phyloP scores from a whole-genome alignment of 2,329 filamentous ascomycete genomes.

The Bipolaris cookei region DNA sequence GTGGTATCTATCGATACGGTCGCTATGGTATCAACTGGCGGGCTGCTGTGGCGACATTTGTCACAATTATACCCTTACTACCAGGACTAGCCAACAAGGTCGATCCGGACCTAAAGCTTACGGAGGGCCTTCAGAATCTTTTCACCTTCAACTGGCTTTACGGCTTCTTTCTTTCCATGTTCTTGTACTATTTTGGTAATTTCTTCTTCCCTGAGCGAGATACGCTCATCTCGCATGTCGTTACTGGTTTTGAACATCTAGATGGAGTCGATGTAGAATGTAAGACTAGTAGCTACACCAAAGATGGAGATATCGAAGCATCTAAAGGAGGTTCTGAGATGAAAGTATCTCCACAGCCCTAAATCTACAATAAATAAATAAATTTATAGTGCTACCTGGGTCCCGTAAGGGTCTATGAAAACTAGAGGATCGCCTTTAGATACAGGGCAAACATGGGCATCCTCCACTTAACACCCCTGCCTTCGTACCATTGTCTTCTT shows the following conservation, averaged over 20 bases:
- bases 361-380: no score
- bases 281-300: neutral
- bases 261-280: constrained; percentile 9
- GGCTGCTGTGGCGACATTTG: constrained; percentile 24
- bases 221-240: constrained; percentile 35
- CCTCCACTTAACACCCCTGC: no score
- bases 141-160: constrained; percentile 50
- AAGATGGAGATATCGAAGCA: no score
- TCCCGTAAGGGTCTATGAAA: no score
- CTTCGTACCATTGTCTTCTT: no score
- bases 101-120: constrained; percentile 25
- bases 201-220: constrained; percentile 43
- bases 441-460: no score
- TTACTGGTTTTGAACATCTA: constrained; percentile 13
- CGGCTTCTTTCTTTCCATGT: constrained; percentile 33
- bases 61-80: constrained; percentile 23
- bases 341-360: no score
- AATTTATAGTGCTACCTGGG: no score
- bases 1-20: constrained; percentile 23
- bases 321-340: no score
- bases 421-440: no score
- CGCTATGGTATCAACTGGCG: constrained; percentile 32
- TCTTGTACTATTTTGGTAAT: constrained; percentile 39
- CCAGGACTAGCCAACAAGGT: constrained; percentile 29
- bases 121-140: constrained; percentile 24